Percentiles rank a stretch among this genome's conserved stretches.
These are phyloP conservation scores for Hanseniaspora valbyensis DNA, from an alignment of 805 yeast species.

Conservation along the genomic window DNA sequence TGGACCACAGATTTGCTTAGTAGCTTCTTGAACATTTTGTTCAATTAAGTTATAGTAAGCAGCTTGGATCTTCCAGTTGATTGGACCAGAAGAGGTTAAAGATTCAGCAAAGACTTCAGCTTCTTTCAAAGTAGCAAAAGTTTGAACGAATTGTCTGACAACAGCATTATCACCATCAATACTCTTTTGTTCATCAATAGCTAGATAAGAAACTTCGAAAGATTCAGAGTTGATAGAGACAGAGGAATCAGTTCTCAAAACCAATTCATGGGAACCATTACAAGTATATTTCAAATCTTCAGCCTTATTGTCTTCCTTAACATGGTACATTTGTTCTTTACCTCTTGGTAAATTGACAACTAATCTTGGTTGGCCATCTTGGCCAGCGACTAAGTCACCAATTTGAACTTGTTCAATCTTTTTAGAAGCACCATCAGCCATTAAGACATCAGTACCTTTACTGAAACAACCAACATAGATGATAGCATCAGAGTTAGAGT, in stretches of 20 bases:
- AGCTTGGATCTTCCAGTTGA: constrained; percentile 35
- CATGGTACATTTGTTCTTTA: constrained; percentile 33
- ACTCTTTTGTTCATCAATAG: not conserved
- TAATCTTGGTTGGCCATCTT: constrained; percentile 33
- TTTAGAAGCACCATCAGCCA: constrained; percentile 34
- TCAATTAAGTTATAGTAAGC: constrained; percentile 28
- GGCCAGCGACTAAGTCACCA: constrained; percentile 36
- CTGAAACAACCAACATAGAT: constrained; percentile 72
- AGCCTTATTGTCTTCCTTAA: constrained; percentile 27
- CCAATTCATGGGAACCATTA: constrained; percentile 6
- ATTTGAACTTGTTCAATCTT: constrained; percentile 30
- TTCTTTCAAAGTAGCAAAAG: constrained; percentile 21
- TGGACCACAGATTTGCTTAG: constrained; percentile 32
- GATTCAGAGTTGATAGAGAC: constrained; percentile 12
- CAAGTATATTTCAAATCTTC: constrained; percentile 18
- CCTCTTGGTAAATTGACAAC: constrained; percentile 37
- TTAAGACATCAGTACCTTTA: constrained; percentile 34
- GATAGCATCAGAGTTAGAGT: constrained; percentile 93
- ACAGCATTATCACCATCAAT: constrained; percentile 1
- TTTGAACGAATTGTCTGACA: not conserved
- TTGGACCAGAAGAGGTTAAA: constrained; percentile 16
- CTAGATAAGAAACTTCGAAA: not conserved
- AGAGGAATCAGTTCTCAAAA: constrained; percentile 15
- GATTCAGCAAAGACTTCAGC: constrained; percentile 19
- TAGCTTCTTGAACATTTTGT: constrained; percentile 25